phyloP scores from a whole-genome alignment of 345 rosid species.

The Noccaea bulbosa region DNA sequence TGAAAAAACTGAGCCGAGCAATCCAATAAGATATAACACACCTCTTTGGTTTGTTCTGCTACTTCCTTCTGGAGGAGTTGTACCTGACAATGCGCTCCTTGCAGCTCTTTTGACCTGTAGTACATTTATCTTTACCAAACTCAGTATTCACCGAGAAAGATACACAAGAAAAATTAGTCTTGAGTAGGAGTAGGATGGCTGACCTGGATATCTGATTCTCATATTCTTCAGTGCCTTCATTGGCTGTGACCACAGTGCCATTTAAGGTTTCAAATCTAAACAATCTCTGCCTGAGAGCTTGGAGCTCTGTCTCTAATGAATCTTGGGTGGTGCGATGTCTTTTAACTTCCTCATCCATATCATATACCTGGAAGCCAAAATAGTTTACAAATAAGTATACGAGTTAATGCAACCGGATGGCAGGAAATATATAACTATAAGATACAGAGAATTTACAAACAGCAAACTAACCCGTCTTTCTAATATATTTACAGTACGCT shows the following conservation, averaged over 20 bases:
- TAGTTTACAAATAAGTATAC: constrained; percentile 22
- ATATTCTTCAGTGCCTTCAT: constrained; percentile 39
- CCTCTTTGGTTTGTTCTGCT: constrained; percentile 73
- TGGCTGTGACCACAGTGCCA: constrained; percentile 48
- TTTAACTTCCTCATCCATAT: constrained; percentile 86
- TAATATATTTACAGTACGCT: constrained; percentile 75
- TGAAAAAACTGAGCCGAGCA: neutral
- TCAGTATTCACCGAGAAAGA: constrained; percentile 18
- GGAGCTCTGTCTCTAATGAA: constrained; percentile 78
- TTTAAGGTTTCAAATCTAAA: constrained; percentile 63
- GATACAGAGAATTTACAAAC: constrained; percentile 26
- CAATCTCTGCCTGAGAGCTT: constrained; percentile 65
- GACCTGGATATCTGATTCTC: constrained; percentile 61
- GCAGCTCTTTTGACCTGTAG: constrained; percentile 51
- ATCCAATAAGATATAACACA: constrained; percentile 37
- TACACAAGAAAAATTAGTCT: constrained; percentile 24
- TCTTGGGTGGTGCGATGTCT: constrained; percentile 68
- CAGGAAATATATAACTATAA: neutral
- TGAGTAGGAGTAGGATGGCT: constrained; percentile 25
- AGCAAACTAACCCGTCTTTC: constrained; percentile 75
- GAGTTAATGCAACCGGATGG: neutral
- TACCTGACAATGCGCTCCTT: constrained; percentile 54
- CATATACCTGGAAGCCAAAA: constrained; percentile 63
- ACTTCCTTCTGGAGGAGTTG: constrained; percentile 60
- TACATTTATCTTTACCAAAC: constrained; percentile 48